Conservation (phyloP, 139 green algal genomes). For the Tetraselmis chui region DNA sequence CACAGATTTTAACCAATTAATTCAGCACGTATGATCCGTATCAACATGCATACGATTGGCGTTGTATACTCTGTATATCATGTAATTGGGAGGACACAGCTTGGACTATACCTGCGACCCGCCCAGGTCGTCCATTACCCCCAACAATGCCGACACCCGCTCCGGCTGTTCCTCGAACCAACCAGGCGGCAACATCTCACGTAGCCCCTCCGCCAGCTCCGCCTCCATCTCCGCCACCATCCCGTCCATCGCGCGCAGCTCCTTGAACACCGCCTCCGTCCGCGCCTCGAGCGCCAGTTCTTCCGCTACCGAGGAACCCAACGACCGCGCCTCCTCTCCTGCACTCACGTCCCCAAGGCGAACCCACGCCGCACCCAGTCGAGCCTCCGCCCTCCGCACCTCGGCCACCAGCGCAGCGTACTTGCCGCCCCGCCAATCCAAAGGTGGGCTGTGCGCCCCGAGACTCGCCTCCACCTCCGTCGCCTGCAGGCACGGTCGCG, state of each 20-base stretch:
- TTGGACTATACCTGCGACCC: too few relatives aligned
- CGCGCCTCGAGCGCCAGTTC: neutral
- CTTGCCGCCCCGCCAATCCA: neutral
- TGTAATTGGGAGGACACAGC: too few relatives aligned
- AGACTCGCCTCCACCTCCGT: too few relatives aligned
- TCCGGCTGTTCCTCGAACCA: neutral
- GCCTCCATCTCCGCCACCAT: neutral
- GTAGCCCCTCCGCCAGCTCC: neutral
- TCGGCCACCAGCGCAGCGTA: neutral
- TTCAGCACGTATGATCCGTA: too few relatives aligned
- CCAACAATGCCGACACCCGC: neutral
- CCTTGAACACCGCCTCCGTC: neutral
- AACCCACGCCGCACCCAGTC: neutral
- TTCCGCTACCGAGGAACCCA: neutral
- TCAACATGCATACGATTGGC: too few relatives aligned
- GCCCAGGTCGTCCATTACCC: too few relatives aligned
- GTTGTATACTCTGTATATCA: too few relatives aligned
- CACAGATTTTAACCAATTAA: too few relatives aligned
- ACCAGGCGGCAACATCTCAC: neutral
- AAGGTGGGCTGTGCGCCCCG: too few relatives aligned
- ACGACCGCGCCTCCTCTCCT: too few relatives aligned
- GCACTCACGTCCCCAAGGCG: too few relatives aligned
- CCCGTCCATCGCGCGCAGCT: neutral
- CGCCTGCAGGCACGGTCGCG: too few relatives aligned
- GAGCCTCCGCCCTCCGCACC: neutral